Conservation (phyloP, 2,329 filamentous ascomycete genomes). For the Paracoccidioides brasiliensis region DNA sequence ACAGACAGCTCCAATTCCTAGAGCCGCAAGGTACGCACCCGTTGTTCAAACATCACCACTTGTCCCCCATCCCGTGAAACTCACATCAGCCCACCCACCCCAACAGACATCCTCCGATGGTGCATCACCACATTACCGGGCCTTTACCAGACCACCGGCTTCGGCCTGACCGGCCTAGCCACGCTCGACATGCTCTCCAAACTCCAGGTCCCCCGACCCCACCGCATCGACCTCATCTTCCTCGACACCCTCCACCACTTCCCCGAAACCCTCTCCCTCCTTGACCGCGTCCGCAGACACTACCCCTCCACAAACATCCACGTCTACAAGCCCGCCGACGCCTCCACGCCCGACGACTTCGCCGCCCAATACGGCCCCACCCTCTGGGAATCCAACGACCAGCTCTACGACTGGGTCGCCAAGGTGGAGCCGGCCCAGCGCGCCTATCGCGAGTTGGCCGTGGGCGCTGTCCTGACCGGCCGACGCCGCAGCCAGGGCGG, state of each 20-base stretch:
- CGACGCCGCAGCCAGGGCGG: constrained; percentile 85
- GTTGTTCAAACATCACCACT: constrained; percentile 14
- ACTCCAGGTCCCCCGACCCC: constrained; percentile 35
- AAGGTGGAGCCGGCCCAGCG: constrained; percentile 95
- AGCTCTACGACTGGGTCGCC: constrained; percentile 91
- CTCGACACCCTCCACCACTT: constrained; percentile 78
- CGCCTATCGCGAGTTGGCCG: constrained; percentile 74
- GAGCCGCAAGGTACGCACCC: constrained; percentile 66
- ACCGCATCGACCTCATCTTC: constrained; percentile 49
- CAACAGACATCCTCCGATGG: constrained; percentile 83
- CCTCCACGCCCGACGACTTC: constrained; percentile 62
- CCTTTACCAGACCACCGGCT: constrained; percentile 76
- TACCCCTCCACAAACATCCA: constrained; percentile 76
- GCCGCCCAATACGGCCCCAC: constrained; percentile 66
- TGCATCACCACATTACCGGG: constrained; percentile 80
- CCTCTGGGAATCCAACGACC: constrained; percentile 72
- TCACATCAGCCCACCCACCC: not conserved
- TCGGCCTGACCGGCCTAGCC: constrained; percentile 66
- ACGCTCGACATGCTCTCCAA: constrained; percentile 58
- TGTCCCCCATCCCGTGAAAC: constrained; percentile 3
- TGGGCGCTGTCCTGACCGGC: constrained; percentile 83
- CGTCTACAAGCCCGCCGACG: constrained; percentile 74
- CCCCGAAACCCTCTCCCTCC: constrained; percentile 58
- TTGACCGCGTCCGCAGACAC: constrained; percentile 58
- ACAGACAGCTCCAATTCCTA: constrained; percentile 75